Evolutionary conservation across 805 yeast species (phyloP).

Genomic region (Candida bentonensis): DNA sequence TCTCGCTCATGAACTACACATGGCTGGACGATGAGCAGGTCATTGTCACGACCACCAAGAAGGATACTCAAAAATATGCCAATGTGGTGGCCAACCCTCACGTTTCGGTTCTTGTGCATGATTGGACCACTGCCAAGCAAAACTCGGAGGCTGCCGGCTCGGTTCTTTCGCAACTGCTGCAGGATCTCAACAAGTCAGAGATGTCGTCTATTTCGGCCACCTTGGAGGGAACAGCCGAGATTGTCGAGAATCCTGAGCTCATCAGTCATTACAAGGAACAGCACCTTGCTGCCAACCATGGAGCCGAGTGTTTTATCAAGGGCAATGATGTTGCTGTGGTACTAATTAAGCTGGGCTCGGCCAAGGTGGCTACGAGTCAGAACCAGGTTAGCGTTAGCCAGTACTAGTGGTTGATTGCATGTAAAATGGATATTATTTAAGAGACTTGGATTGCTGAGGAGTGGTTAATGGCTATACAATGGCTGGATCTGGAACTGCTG

Average conservation of each 20-base stretch:
- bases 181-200: conserved; percentile 67
- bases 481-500: too few species aligned
- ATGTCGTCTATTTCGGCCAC: conserved; percentile 73
- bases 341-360: not conserved
- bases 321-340: conserved; percentile 54
- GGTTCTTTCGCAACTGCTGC: conserved; percentile 45
- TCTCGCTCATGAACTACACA: conserved; percentile 83
- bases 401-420: too few species aligned
- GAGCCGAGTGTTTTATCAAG: conserved; percentile 53
- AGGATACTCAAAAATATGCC: conserved; percentile 55
- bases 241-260: conserved; percentile 36
- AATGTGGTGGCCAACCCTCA: conserved; percentile 59
- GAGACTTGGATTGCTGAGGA: too few species aligned
- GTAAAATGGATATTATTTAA: too few species aligned
- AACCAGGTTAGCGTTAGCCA: not conserved
- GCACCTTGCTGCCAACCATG: conserved; percentile 49
- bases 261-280: conserved; percentile 46
- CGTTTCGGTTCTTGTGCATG: conserved; percentile 78
- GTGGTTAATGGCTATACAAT: too few species aligned
- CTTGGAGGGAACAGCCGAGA: conserved; percentile 53
- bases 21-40: conserved; percentile 25
- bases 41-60: conserved; percentile 61
- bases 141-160: conserved; percentile 22
- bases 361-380: not conserved
- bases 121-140: conserved; percentile 62